phyloP scores from a whole-genome alignment of 2,329 filamentous ascomycete species.

The Microsporum audouinii region DNA sequence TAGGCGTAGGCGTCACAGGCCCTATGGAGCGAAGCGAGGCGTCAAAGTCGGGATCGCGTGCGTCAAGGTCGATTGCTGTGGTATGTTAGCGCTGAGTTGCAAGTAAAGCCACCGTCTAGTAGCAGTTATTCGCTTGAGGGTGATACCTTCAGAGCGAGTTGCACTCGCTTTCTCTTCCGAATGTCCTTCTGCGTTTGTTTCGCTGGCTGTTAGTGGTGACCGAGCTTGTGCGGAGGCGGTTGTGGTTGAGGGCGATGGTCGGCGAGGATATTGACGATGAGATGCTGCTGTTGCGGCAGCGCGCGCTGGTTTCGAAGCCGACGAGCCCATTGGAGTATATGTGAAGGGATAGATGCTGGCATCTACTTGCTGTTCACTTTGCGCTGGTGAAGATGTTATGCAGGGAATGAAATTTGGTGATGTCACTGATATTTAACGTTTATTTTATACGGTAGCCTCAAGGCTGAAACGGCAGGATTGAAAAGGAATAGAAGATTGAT shows the following conservation, averaged over 20 bases:
- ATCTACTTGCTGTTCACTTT: not conserved
- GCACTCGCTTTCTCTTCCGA: constrained; percentile 25
- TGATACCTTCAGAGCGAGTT: constrained; percentile 26
- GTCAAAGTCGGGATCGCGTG: constrained; percentile 56
- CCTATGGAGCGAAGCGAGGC: constrained; percentile 62
- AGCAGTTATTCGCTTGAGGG: not conserved
- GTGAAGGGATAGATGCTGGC: not conserved
- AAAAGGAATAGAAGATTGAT: not conserved
- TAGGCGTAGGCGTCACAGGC: constrained; percentile 47
- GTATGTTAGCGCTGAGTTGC: not conserved
- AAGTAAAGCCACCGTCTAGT: not conserved
- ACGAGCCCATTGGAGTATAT: constrained; percentile 41
- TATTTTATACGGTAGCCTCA: not conserved
- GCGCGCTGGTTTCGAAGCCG: constrained; percentile 41
- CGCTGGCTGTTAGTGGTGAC: not conserved
- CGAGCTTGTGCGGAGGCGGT: constrained; percentile 22
- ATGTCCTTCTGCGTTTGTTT: constrained; percentile 26
- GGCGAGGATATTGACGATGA: constrained; percentile 46
- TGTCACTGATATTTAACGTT: not conserved
- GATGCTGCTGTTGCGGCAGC: constrained; percentile 38
- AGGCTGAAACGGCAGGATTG: not conserved
- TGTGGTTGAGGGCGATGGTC: constrained; percentile 28
- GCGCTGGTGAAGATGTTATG: not conserved
- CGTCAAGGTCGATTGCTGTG: constrained; percentile 47
- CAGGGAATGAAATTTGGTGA: not conserved